Base-by-base conservation (phyloP, 176 grass and related monocot genomes). In the Aegilops umbellulata region DNA sequence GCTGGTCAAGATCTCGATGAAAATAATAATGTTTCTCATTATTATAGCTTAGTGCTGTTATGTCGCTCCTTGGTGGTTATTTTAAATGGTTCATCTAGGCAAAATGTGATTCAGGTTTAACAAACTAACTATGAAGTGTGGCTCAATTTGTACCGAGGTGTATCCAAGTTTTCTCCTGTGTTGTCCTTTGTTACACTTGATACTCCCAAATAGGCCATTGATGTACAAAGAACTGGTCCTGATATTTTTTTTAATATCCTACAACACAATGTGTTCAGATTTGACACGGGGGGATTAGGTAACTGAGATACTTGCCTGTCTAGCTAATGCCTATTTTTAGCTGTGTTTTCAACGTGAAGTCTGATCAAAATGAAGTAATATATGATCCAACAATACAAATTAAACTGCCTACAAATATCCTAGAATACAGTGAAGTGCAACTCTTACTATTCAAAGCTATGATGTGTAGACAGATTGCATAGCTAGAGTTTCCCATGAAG, bases 381-480 rank as follows among this genome's bases (percentile, higher is more conserved):
- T 15, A 72, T 74, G 38, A 2, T 27, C 1, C 5, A 27, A 74
- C 23, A 74, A 74, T 58, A 81, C 46, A 58, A 69, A 2, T 26
- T 81, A 22, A 69, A 46, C 44, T 69, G 20, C 35, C 15, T 71
- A 29, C 0, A 1, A 0, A 73, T 73, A 84, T 88, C 6, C n/a
- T 31, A 46, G 71, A 78, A 57, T 62, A 23, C 67, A 63, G 24
- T 39, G 38, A 10, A 78, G 53, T 78, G 31, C 39, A 35, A 34
- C 19, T 84, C 82, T 92, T 41, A 87, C 4, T 84, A 86, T 83
- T 85, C 34, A 35, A 31, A 89, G 15, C 69, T 75, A 25, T 76
- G 77, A 49, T 79, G 77, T 90, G 78, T 92, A 98, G 95, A 95
- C 95, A 90, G 95, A 98, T 93, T 98, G 95, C 95, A 86, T 98